Evolutionary conservation across 495 filamentous ascomycete species (phyloP), one percentile per base, ranked within the genome.

Genomic region (Xylaria longipes): DNA sequence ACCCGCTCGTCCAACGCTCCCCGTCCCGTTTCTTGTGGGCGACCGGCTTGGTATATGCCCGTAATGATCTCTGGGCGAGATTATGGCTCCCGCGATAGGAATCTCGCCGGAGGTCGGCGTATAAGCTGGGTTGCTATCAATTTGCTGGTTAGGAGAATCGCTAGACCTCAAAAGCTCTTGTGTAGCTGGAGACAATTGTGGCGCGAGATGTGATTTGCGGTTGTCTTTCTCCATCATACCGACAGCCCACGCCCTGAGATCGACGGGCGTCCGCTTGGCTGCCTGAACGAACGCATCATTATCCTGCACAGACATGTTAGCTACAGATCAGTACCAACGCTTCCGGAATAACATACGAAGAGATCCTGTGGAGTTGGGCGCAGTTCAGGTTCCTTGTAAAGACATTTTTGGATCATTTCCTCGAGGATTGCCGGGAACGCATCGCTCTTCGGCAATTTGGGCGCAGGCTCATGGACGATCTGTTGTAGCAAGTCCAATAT

Each of bases 401-500:
- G 82, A 80, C 97, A 99, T 80, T 97, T 97, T 62, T 94, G 94
- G 66, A 98, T 94, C 89, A 98, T 96, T 67, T 97, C 93, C 76
- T 99, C 95, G 45, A 99, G 83, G 69, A 97, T 97, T 6, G 89
- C 87, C 11, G 96, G 96, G 86, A 99, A 99, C 1, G 96, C 96
- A 77, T 98, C 95, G 77, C 94, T 97, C 87, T 97, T 95, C 17
- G 96, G 96, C 43, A 98, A 88, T 76, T 89, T 93, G 5, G 96
- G 96, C 1, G 96, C 93, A 2, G 96, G 93, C 79, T 99, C 96
- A 75, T 98, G 93, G 52, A 99, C 96, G 78, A 99, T 99, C 78
- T 97, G 94, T 82, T 99, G 96, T 20, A 99, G 86, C 50, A 99
- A 87, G 80, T 99, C 96, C 68, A 99, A 85, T 80, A 99, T 99